Conservation (phyloP, 2,329 filamentous ascomycete species). For the Pseudocercospora vitis region DNA sequence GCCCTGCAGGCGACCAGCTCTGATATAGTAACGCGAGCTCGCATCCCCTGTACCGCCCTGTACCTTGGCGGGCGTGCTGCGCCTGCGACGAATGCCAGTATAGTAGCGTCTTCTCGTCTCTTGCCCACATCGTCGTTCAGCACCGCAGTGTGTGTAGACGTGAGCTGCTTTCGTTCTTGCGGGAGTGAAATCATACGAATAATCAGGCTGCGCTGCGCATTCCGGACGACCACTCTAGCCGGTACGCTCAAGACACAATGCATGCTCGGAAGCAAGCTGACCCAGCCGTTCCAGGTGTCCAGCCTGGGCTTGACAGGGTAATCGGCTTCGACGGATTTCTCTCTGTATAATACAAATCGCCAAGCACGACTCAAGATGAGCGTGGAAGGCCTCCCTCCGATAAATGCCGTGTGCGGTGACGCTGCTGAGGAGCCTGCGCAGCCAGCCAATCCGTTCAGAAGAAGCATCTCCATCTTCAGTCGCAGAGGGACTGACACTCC, state of each 20-base stretch:
- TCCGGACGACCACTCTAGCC: background rate
- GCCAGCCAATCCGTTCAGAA: conserved; percentile 20
- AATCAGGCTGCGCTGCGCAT: background rate
- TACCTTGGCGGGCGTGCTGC: background rate
- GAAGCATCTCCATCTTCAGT: conserved; percentile 41
- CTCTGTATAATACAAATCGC: background rate
- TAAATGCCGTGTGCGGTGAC: background rate
- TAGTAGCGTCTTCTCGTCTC: background rate
- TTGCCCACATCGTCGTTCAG: conserved; percentile 2
- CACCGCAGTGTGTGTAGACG: background rate
- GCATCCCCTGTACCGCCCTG: conserved; percentile 3
- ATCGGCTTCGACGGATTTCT: background rate
- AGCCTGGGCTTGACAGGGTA: conserved; percentile 4
- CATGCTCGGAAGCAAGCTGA: conserved; percentile 6
- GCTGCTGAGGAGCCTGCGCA: conserved; percentile 1
- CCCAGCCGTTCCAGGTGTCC: background rate
- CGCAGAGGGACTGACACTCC: conserved; percentile 35
- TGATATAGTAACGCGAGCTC: conserved; percentile 7
- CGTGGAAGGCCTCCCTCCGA: background rate
- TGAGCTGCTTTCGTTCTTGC: background rate
- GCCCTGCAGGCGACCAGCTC: background rate
- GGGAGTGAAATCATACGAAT: background rate
- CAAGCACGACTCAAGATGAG: background rate
- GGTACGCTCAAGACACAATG: background rate
- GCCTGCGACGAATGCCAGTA: background rate